A percentile compares a stretch with the other conserved stretches of the same genome.
Conservation (phyloP, 805 yeast species). For the Saccharomycopsis sp. region DNA sequence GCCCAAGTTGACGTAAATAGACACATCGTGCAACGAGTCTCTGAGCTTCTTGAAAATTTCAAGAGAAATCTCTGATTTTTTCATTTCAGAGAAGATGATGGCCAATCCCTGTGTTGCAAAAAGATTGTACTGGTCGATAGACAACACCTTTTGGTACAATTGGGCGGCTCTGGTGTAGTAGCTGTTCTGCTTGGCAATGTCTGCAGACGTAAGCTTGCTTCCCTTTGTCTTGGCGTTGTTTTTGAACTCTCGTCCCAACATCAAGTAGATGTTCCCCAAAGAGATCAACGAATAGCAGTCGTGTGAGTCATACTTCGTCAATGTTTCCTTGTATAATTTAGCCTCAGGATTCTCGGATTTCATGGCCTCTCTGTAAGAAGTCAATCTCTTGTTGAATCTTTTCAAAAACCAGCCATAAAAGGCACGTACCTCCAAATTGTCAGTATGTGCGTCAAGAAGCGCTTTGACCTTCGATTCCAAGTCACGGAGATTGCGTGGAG, state of each 20-base stretch:
- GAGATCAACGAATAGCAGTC: constrained; percentile 87
- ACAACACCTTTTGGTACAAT: constrained; percentile 79
- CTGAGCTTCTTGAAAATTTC: constrained; percentile 83
- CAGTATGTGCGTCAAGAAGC: constrained; percentile 47
- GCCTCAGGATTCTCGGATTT: constrained; percentile 58
- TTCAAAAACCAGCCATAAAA: constrained; percentile 85
- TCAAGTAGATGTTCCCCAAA: constrained; percentile 78
- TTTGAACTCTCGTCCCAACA: constrained; percentile 73
- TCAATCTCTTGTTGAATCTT: constrained; percentile 45
- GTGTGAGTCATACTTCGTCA: constrained; percentile 76
- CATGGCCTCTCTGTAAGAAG: constrained; percentile 33
- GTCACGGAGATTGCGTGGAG: constrained; percentile 34
- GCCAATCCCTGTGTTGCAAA: constrained; percentile 99
- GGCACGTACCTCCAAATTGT: constrained; percentile 77
- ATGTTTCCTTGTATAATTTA: constrained; percentile 75
- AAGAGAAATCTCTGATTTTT: constrained; percentile 66
- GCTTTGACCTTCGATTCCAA: constrained; percentile 48
- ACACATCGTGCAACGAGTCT: constrained; percentile 80
- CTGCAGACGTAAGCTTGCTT: constrained; percentile 31
- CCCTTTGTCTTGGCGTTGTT: constrained; percentile 28
- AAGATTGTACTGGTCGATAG: constrained; percentile 76
- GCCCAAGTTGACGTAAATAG: constrained; percentile 79
- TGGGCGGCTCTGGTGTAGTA: constrained; percentile 89
- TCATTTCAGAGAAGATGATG: constrained; percentile 81
- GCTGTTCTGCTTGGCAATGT: constrained; percentile 55